A percentile compares a stretch with the other conserved stretches of the same genome.
These are phyloP conservation scores for Penicillium manginii DNA, from an alignment of 495 filamentous ascomycete genomes.

Conservation along the genomic window DNA sequence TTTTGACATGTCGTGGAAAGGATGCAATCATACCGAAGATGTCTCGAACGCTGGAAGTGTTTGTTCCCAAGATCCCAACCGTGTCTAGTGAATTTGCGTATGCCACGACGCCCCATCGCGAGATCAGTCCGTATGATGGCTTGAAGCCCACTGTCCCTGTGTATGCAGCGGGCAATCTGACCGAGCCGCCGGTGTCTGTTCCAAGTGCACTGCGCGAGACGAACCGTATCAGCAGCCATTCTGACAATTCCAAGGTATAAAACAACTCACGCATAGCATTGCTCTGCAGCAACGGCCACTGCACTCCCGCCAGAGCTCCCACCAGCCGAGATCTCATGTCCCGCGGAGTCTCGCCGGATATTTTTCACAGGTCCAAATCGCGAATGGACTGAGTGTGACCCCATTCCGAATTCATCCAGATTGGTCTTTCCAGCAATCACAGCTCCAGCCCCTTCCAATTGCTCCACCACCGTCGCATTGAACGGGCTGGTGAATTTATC, in stretches of 20 bases:
- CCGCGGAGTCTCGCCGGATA: constrained; percentile 25
- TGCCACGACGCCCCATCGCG: constrained; percentile 87
- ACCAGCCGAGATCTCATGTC: constrained; percentile 66
- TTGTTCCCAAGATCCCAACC: constrained; percentile 74
- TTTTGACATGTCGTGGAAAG: constrained; percentile 4
- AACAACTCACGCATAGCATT: constrained; percentile 64
- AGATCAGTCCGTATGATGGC: constrained; percentile 84
- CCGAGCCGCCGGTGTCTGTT: constrained; percentile 93
- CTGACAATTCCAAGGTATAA: constrained; percentile 3
- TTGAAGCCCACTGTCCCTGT: constrained; percentile 89
- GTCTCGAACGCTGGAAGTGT: constrained; percentile 48
- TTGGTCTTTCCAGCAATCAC: constrained; percentile 80
- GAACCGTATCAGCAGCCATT: constrained; percentile 3
- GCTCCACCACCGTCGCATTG: constrained; percentile 78
- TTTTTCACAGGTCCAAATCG: constrained; percentile 68
- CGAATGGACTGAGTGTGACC: constrained; percentile 82
- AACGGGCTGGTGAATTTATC: constrained; percentile 73
- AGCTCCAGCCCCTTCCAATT: constrained; percentile 66
- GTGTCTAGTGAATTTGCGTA: constrained; percentile 97
- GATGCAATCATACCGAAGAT: constrained; percentile 55
- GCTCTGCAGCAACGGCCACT: constrained; percentile 72
- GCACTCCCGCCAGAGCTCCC: constrained; percentile 96
- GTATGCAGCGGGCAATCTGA: constrained; percentile 90
- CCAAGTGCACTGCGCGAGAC: constrained; percentile 66
- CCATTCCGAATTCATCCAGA: constrained; percentile 98